These are phyloP conservation scores for Elsinoe fawcettii DNA, from an alignment of 2,329 filamentous ascomycete genomes.

Conservation along the genomic window DNA sequence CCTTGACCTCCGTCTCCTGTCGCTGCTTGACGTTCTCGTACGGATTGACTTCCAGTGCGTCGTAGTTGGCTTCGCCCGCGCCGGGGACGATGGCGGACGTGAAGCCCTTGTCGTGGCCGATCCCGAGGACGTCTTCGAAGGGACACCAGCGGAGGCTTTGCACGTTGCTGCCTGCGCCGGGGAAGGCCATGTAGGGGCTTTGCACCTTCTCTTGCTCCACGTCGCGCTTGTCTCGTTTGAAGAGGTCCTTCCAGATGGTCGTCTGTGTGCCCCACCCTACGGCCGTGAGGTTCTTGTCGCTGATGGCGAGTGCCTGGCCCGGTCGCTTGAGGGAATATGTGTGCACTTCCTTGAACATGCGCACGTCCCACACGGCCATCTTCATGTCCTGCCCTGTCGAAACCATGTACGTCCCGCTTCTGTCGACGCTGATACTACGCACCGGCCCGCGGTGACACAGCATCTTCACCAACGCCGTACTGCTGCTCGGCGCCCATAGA, in stretches of 20 bases:
- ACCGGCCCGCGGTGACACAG: conserved; percentile 86
- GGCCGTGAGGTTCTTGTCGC: conserved; percentile 77
- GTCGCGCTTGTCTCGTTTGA: conserved; percentile 59
- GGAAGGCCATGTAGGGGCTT: conserved; percentile 89
- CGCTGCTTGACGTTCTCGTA: conserved; percentile 91
- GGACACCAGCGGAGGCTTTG: conserved; percentile 87
- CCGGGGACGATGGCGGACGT: conserved; percentile 85
- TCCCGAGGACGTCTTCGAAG: conserved; percentile 84
- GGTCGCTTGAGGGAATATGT: conserved; percentile 79
- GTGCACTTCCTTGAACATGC: conserved; percentile 88
- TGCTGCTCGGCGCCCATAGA: conserved; percentile 88
- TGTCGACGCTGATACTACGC: conserved; percentile 73
- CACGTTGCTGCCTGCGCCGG: conserved; percentile 71
- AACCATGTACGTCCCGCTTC: conserved; percentile 92
- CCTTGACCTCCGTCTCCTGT: conserved; percentile 84
- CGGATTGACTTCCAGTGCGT: conserved; percentile 86
- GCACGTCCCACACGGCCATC: conserved; percentile 93
- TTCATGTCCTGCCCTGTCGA: conserved; percentile 81
- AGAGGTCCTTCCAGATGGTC: conserved; percentile 85
- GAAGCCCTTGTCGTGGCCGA: conserved; percentile 79
- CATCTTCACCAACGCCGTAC: conserved; percentile 81
- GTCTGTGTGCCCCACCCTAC: conserved; percentile 86
- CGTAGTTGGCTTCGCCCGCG: conserved; percentile 94
- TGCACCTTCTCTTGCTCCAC: conserved; percentile 61
- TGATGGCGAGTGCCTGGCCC: conserved; percentile 76